Evolutionary conservation across 768 basidiomycete genomes (phyloP), one percentile per base, ranked within the genome.

Genomic region (Neoboletus magnificus): DNA sequence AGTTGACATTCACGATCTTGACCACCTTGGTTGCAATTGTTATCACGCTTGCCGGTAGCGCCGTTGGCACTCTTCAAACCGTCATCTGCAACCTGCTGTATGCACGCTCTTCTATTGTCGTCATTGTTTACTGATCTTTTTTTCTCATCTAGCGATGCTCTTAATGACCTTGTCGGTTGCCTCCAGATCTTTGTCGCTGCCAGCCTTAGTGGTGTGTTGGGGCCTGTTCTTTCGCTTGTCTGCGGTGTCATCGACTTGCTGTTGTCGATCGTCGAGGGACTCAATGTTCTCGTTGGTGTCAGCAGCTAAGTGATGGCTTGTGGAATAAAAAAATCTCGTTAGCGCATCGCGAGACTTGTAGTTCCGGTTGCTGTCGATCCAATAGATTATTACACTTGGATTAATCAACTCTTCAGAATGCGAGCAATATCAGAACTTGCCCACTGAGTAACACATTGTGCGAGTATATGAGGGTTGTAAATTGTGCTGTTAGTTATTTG

Each of bases 71-170:
- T 10, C 18, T 61, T 8, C 33, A 50, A 11, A 12, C 5, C 0
- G 45, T 37, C 13, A 13, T 60, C 23, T 6, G 13, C n/a, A 22
- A 37, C 13, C 32, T 60, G 22, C 43, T 61, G 60, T 61, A 47
- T 30, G 27, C 2, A 13, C 5, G 2, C 2, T 41, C 8, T 20
- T 16, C 0, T 18, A 10, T 12, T 25, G 10, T 3, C 10, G 1
- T 18, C 0, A 25, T 20, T 9, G 2, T 33, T 30, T 15, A 48
- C 23, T 57, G 18, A n/a, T 7, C 5, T 3, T 35, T 18, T 13
- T n/a, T 2, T 9, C 10, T 11, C n/a, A n/a, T 4, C 1, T 30
- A 58, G 57, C 4, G 1, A 42, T 3, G 32, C 43, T 11, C 18
- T 56, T 6, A 3, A 5, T 3, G 33, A 7, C 0, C 50, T 61